Evolutionary conservation across 2,329 filamentous ascomycete genomes (phyloP).

Genomic region (Rhinocladiella mackenziei): DNA sequence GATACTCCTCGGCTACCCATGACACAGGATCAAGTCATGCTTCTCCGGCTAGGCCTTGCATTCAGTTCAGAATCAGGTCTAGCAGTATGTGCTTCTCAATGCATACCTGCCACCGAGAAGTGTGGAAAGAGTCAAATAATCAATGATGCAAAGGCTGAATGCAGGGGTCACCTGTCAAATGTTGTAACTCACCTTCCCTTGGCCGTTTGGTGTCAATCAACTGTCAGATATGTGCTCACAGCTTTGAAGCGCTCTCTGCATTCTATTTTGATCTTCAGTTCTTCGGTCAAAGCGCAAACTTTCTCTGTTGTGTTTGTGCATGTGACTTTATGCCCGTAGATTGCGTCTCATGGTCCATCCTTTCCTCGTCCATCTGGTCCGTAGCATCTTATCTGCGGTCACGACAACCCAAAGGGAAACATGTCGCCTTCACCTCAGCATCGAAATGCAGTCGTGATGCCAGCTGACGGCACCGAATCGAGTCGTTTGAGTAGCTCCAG

Average conservation of each 20-base stretch:
- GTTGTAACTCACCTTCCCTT: slow-evolving; percentile 3
- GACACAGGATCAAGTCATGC: no score
- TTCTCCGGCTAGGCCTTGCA: no score
- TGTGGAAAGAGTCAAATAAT: not conserved
- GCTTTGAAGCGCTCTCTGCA: not conserved
- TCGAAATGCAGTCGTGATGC: no score
- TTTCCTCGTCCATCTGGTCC: not conserved
- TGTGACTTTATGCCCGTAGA: not conserved
- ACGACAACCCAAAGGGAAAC: not conserved
- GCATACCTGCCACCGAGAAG: no score
- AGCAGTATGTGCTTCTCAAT: no score
- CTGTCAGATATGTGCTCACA: slow-evolving; percentile 6
- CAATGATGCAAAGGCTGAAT: not conserved
- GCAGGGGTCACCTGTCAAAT: slow-evolving; percentile 3
- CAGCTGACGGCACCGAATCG: not conserved
- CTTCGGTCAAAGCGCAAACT: not conserved
- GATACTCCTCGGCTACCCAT: no score
- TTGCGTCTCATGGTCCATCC: not conserved
- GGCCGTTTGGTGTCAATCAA: not conserved
- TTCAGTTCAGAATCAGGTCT: no score
- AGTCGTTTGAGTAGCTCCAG: not conserved
- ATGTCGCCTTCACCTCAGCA: not conserved
- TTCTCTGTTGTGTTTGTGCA: not conserved
- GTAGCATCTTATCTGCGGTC: not conserved
- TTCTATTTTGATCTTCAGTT: not conserved